These are phyloP conservation scores for Trichosanthes cucumerina DNA, from an alignment of 306 rosid species.

Conservation along the genomic window DNA sequence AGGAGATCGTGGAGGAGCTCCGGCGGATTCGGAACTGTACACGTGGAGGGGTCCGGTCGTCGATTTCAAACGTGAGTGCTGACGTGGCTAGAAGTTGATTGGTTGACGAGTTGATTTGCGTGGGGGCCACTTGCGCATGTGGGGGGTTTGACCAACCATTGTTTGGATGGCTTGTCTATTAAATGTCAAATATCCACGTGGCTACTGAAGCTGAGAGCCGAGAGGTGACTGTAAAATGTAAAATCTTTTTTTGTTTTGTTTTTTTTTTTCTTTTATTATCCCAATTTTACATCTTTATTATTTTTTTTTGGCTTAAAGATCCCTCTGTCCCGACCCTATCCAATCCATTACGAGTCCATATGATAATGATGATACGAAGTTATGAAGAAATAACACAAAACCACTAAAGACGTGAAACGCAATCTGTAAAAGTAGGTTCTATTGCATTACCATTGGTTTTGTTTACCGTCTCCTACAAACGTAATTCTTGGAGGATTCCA, in stretches of 20 bases:
- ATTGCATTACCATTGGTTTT: too few relatives aligned
- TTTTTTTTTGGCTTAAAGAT: background rate
- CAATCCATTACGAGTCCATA: background rate
- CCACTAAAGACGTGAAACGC: too few relatives aligned
- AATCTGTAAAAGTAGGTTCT: too few relatives aligned
- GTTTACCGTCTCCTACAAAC: too few relatives aligned
- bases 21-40: constrained; percentile 33
- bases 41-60: constrained; percentile 16
- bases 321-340: background rate
- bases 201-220: background rate
- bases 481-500: too few relatives aligned
- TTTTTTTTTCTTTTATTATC: background rate
- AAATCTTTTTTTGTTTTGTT: background rate
- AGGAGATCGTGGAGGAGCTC: constrained; percentile 75
- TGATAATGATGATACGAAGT: background rate
- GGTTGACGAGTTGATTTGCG: background rate
- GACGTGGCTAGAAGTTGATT: constrained; percentile 27
- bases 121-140: constrained; percentile 23
- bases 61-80: constrained; percentile 18
- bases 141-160: constrained; percentile 32
- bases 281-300: background rate
- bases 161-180: background rate
- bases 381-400: background rate
- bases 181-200: constrained; percentile 6
- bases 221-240: background rate